Base-by-base conservation (phyloP, 768 basidiomycete species). In the Cystofilobasidium bisporidii region DNA sequence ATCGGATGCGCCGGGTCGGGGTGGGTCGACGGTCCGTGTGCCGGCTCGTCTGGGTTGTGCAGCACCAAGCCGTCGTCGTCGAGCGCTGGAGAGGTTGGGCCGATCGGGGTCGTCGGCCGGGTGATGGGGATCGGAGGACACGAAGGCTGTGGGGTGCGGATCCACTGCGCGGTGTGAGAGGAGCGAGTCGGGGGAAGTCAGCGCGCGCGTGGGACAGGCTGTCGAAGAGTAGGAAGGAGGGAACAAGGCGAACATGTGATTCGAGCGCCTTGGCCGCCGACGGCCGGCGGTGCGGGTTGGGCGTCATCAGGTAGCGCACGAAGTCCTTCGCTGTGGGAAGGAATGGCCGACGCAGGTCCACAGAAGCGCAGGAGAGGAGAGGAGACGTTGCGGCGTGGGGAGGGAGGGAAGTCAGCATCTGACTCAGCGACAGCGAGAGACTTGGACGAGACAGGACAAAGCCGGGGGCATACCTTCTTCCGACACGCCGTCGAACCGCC, bases 1-100 rank as follows among this genome's bases (percentile, higher is more conserved):
- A 68, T 58, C 24, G 67, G 67, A 26, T 68, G 66, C 20, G 62
- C 58, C 8, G 66, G 66, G 40, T 67, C 66, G n/a, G 61, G 58
- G 28, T 32, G 61, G 12, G 18, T 17, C n/a, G 47, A 40, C 5
- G 57, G 53, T 2, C 61, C 61, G 36, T 61, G 36, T 14, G 15
- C 18, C n/a, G 56, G 28, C 26, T 50, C 59, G 30, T 5, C 20
- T 3, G 45, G n/a, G n/a, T n/a, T n/a, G n/a, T n/a, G n/a, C n/a
- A n/a, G n/a, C n/a, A n/a, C n/a, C n/a, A n/a, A n/a, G n/a, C n/a
- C n/a, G n/a, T n/a, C n/a, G n/a, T n/a, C n/a, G n/a, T n/a, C n/a
- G n/a, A n/a, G n/a, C n/a, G n/a, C n/a, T n/a, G n/a, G n/a, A n/a
- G n/a, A n/a, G n/a, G n/a, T n/a, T 12, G 65, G 61, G n/a, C 48